These are phyloP conservation scores for Letharia lupina DNA, from an alignment of 495 filamentous ascomycete species.

Conservation along the genomic window DNA sequence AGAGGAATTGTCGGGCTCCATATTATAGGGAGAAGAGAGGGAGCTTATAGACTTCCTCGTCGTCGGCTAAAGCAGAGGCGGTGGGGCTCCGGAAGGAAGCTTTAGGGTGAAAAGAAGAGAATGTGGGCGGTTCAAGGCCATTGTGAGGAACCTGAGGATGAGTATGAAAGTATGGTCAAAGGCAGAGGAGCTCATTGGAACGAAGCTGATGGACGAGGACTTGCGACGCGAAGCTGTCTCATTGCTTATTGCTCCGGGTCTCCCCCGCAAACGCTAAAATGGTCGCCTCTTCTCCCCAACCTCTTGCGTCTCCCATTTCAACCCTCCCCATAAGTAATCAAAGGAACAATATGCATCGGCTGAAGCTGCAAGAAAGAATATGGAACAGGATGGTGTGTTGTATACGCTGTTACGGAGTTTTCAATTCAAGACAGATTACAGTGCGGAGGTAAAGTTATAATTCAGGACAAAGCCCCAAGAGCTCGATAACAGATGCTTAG, in stretches of 20 bases:
- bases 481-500: neutral
- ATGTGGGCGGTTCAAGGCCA: slow-evolving; percentile 1
- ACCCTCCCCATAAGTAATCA: neutral
- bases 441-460: neutral
- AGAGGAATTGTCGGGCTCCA: slow-evolving; percentile 23
- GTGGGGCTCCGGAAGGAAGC: slow-evolving; percentile 27
- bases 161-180: slow-evolving; percentile 3
- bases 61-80: slow-evolving; percentile 32
- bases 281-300: neutral
- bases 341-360: neutral
- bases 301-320: neutral
- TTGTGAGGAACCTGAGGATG: slow-evolving; percentile 30
- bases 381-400: no score
- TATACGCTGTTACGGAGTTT: neutral
- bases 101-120: slow-evolving; percentile 18
- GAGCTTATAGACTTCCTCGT: slow-evolving; percentile 27
- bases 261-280: neutral
- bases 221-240: neutral
- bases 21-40: slow-evolving; percentile 6
- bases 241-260: neutral
- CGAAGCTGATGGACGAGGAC: neutral
- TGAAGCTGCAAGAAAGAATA: neutral
- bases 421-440: neutral
- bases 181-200: slow-evolving; percentile 3
- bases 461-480: neutral